Conservation (phyloP, 164 flowering plant species). For the Vitis riparia region DNA sequence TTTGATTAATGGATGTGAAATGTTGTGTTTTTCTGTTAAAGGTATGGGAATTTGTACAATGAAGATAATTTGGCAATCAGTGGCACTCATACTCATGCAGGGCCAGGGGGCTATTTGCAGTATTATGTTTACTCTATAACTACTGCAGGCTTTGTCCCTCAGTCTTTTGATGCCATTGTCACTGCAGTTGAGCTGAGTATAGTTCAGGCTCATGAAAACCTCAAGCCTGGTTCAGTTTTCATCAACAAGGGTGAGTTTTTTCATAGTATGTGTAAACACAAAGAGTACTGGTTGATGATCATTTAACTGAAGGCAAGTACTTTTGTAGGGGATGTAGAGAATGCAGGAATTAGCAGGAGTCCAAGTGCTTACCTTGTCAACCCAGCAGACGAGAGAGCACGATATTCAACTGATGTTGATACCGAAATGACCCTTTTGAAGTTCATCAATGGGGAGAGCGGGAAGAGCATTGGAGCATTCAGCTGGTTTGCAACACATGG, state of each 20-base stretch:
- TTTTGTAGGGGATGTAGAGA: slow-evolving; percentile 48
- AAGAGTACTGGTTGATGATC: no score
- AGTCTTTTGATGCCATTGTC: slow-evolving; percentile 62
- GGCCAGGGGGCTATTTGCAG: slow-evolving; percentile 70
- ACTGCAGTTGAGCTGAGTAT: slow-evolving; percentile 50
- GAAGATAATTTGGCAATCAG: slow-evolving; percentile 67
- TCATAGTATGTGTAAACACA: no score
- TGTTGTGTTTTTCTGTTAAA: slow-evolving; percentile 5
- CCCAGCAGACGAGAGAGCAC: slow-evolving; percentile 52
- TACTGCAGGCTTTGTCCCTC: slow-evolving; percentile 54
- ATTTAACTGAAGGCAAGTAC: no score
- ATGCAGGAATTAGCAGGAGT: slow-evolving; percentile 68
- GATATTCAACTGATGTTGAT: slow-evolving; percentile 47
- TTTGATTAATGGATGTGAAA: not conserved
- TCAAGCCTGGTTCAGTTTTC: slow-evolving; percentile 55
- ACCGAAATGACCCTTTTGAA: slow-evolving; percentile 62
- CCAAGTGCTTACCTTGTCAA: slow-evolving; percentile 67
- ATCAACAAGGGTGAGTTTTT: slow-evolving; percentile 43
- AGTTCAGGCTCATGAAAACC: slow-evolving; percentile 55
- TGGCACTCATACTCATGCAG: slow-evolving; percentile 73
- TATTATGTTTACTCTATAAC: slow-evolving; percentile 47
- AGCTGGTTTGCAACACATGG: slow-evolving; percentile 74
- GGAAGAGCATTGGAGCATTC: slow-evolving; percentile 51
- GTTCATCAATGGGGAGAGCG: slow-evolving; percentile 42
- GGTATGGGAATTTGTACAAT: slow-evolving; percentile 54